Evolutionary conservation across 2,329 filamentous ascomycete species (phyloP), one percentile per base, ranked within the genome.

Genomic region (Talaromyces sp.): DNA sequence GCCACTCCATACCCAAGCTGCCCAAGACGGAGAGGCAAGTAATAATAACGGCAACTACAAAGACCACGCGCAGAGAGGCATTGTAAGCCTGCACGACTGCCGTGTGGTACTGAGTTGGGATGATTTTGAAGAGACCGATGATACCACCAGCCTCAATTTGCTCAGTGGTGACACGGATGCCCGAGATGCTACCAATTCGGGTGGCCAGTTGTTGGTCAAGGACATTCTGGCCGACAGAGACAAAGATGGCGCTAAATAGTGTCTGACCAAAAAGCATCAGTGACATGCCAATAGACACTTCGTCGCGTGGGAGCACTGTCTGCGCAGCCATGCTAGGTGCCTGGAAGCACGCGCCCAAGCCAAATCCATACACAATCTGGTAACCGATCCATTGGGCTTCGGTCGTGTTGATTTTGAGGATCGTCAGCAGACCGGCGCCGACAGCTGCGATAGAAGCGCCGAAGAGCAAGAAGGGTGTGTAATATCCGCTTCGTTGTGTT

Each of bases 351-450:
- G 67, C 41, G 2, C 69, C 71, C 2, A 68, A 14, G 2, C 70
- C 69, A 14, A 71, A 58, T 2, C 70, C 70, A 50, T 66, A 69
- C 11, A 72, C 8, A 16, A 71, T 58, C 65, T 73, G 70, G 49
- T 71, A 73, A 10, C 69, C 71, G 52, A 73, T 69, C 70, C 71
- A 74, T 59, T 69, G 62, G n/a, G 64, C 49, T 33, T 59, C 27
- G 13, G 54, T 39, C 16, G 69, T 72, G 31, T 68, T 50, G 39
- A 74, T 68, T 8, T 73, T 66, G 33, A 78, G 69, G 1, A 72
- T 76, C 66, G 71, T 74, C 50, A 76, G 64, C 11, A 78, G 63
- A 11, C 75, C 75, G 13, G 66, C 52, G 7, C 70, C 74, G 54
- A 78, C 61, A 8, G 71, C 66, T 45, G 68, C 66, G 13, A 78